Conservation (phyloP, 805 yeast species). For the Teunomyces cretensis region DNA sequence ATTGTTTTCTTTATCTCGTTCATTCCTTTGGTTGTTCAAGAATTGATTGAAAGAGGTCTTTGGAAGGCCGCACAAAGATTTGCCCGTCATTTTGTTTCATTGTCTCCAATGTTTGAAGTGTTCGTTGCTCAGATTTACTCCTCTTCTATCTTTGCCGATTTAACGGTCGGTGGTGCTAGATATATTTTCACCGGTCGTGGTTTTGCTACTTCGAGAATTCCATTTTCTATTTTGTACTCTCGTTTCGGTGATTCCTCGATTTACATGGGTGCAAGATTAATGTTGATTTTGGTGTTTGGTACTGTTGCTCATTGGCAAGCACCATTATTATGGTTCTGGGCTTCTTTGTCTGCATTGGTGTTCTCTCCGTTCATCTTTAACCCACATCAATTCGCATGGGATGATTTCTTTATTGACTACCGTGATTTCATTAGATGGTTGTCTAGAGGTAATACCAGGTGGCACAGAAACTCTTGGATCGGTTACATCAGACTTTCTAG, state of each 20-base stretch:
- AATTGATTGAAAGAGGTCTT: slow-evolving; percentile 77
- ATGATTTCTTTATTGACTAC: slow-evolving; percentile 94
- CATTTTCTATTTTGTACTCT: slow-evolving; percentile 70
- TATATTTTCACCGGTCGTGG: slow-evolving; percentile 87
- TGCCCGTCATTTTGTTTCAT: slow-evolving; percentile 62
- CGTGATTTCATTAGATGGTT: slow-evolving; percentile 90
- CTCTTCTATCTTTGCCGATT: slow-evolving; percentile 65
- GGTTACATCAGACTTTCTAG: slow-evolving; percentile 79
- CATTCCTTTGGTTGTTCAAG: slow-evolving; percentile 76
- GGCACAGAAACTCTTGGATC: slow-evolving; percentile 89
- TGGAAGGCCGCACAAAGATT: slow-evolving; percentile 74
- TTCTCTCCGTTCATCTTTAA: slow-evolving; percentile 93
- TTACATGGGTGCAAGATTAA: slow-evolving; percentile 79
- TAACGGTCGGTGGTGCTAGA: slow-evolving; percentile 83
- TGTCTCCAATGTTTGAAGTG: slow-evolving; percentile 81
- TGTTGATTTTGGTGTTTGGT: slow-evolving; percentile 70
- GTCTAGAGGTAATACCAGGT: slow-evolving; percentile 85
- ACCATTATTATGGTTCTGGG: slow-evolving; percentile 96
- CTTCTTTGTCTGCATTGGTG: slow-evolving; percentile 81
- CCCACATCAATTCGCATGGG: slow-evolving; percentile 97
- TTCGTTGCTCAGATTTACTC: slow-evolving; percentile 80
- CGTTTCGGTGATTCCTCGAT: slow-evolving; percentile 81
- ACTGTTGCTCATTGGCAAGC: slow-evolving; percentile 87
- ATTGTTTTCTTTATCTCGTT: slow-evolving; percentile 80
- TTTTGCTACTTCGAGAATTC: slow-evolving; percentile 77